Percentiles rank a stretch among this genome's conserved stretches.
phyloP scores from a whole-genome alignment of 1,284 basidiomycete genomes.

The Ustilago sp. region DNA sequence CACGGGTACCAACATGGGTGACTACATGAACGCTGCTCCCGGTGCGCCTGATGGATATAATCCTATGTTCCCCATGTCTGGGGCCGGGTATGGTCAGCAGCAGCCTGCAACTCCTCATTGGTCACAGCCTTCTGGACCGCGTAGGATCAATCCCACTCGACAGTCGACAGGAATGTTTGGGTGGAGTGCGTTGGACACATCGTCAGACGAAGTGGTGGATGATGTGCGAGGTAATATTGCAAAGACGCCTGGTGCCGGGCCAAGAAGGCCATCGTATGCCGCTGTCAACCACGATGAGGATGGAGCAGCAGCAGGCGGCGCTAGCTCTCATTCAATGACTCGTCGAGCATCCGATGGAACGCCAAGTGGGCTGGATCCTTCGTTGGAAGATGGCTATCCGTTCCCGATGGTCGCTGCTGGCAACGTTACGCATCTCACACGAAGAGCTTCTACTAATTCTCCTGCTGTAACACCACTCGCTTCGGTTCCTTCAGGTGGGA shows the following conservation, averaged over 20 bases:
- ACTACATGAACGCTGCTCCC: constrained; percentile 49
- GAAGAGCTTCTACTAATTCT: constrained; percentile 52
- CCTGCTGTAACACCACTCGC: constrained; percentile 44
- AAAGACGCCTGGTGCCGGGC: constrained; percentile 47
- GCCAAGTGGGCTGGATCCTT: constrained; percentile 23
- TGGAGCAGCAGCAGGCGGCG: not conserved
- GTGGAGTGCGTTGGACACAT: not conserved
- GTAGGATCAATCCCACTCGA: constrained; percentile 13
- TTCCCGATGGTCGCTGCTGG: constrained; percentile 48
- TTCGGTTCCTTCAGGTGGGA: constrained; percentile 10
- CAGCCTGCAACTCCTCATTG: constrained; percentile 60
- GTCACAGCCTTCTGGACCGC: constrained; percentile 51
- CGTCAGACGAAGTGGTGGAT: constrained; percentile 25
- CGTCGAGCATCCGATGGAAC: constrained; percentile 41
- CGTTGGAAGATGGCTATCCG: constrained; percentile 47
- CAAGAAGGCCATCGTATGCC: constrained; percentile 35
- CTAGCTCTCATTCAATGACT: not conserved
- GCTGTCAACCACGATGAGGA: not conserved
- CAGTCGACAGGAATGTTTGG: constrained; percentile 11
- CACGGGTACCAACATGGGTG: not conserved
- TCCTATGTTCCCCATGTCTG: constrained; percentile 46
- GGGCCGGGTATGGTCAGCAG: constrained; percentile 6
- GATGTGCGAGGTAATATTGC: constrained; percentile 17
- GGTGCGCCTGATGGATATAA: constrained; percentile 42
- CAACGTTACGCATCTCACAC: constrained; percentile 29